phyloP scores from a whole-genome alignment of 345 rosid species.

The Gossypium anomalum region DNA sequence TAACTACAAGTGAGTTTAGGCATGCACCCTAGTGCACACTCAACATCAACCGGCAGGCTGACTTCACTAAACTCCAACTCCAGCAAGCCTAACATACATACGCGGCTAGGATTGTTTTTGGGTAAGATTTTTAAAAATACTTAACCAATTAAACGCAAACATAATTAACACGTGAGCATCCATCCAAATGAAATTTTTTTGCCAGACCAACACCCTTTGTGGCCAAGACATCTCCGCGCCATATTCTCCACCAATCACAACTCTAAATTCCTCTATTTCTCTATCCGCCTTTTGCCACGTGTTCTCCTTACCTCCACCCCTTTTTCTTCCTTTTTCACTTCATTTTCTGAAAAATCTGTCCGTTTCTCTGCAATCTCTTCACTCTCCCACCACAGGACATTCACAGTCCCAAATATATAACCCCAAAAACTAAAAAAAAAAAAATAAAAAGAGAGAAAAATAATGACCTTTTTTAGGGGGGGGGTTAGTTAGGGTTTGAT shows the following conservation, averaged over 20 bases:
- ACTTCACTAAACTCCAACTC: not conserved
- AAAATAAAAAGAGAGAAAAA: not conserved
- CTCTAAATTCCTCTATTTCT: not conserved
- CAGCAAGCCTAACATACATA: not conserved
- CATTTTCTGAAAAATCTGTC: not conserved
- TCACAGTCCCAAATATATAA: not conserved
- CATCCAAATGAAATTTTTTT: not conserved
- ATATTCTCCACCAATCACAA: constrained; percentile 29
- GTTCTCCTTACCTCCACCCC: constrained; percentile 57
- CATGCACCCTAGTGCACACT: not conserved
- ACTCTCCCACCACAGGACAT: constrained; percentile 19
- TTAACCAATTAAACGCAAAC: not conserved
- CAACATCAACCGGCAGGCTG: not conserved
- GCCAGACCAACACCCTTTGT: constrained; percentile 9
- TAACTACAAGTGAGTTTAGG: too few species aligned
- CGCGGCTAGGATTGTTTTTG: not conserved
- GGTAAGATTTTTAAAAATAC: not conserved
- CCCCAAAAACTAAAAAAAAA: not conserved
- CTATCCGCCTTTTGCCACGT: constrained; percentile 51
- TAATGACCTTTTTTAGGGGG: constrained; percentile 17
- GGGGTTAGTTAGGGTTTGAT: constrained; percentile 26
- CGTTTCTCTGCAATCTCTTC: not conserved
- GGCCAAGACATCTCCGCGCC: constrained; percentile 10
- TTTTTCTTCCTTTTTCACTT: constrained; percentile 14
- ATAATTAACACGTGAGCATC: constrained; percentile 24